These are phyloP conservation scores for Hypoxylon sp. DNA, from an alignment of 2,329 filamentous ascomycete genomes.

Conservation along the genomic window DNA sequence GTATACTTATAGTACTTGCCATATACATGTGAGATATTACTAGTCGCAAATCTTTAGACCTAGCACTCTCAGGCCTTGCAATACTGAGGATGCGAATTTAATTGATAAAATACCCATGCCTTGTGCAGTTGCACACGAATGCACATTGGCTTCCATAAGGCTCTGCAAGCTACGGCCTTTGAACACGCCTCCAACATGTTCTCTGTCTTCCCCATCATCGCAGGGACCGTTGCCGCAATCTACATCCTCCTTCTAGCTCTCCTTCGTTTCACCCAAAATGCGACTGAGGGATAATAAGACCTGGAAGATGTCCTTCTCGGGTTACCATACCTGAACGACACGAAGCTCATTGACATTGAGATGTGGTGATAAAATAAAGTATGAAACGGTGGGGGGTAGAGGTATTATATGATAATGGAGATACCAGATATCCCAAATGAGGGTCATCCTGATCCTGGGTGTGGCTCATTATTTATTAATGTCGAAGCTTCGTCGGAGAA, in stretches of 20 bases:
- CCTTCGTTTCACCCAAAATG: too few relatives aligned
- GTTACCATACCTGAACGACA: background rate
- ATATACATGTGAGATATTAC: too few relatives aligned
- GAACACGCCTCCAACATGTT: too few relatives aligned
- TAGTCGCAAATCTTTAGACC: constrained; percentile 2
- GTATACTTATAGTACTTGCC: background rate
- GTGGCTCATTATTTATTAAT: background rate
- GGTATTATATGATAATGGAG: background rate
- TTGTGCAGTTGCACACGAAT: constrained; percentile 20
- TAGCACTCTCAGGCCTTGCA: background rate
- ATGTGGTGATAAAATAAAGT: background rate
- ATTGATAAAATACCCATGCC: background rate
- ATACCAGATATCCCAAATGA: background rate
- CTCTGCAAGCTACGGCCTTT: too few relatives aligned
- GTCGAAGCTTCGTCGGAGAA: too few relatives aligned
- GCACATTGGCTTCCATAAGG: too few relatives aligned
- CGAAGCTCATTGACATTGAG: background rate
- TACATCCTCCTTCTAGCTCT: too few relatives aligned
- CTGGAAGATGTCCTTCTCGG: constrained; percentile 21
- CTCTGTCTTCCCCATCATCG: constrained; percentile 5
- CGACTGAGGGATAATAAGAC: constrained; percentile 8
- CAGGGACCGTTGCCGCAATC: constrained; percentile 6
- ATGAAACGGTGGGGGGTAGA: background rate
- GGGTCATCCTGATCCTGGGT: background rate
- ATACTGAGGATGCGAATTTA: background rate